Evolutionary conservation across 2,329 filamentous ascomycete species (phyloP).

Genomic region (Alternaria sp.): DNA sequence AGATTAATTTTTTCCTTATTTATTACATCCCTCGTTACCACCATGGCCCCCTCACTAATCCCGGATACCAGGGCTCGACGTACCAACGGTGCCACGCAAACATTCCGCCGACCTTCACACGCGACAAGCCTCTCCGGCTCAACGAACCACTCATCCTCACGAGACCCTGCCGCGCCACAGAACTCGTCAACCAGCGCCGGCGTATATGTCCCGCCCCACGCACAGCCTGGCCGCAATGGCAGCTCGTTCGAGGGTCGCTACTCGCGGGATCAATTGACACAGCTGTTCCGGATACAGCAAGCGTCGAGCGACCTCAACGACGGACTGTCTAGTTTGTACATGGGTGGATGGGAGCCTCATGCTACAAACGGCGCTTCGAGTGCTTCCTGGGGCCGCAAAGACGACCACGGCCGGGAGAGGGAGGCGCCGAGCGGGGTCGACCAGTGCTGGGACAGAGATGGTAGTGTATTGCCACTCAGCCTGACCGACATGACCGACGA

Average conservation of each 20-base stretch:
- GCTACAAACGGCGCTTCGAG: slow-evolving; percentile 67
- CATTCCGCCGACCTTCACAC: slow-evolving; percentile 69
- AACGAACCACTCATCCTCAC: slow-evolving; percentile 41
- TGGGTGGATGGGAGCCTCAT: slow-evolving; percentile 79
- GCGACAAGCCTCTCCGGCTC: slow-evolving; percentile 59
- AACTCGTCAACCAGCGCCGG: slow-evolving; percentile 50
- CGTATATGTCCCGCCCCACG: slow-evolving; percentile 68
- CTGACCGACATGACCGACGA: slow-evolving; percentile 74
- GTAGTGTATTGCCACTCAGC: slow-evolving; percentile 72
- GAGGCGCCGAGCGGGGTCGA: slow-evolving; percentile 81
- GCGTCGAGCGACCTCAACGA: slow-evolving; percentile 62
- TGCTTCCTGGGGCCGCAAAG: slow-evolving; percentile 75
- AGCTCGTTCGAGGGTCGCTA: slow-evolving; percentile 68
- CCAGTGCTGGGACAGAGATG: slow-evolving; percentile 84
- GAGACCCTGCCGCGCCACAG: slow-evolving; percentile 34
- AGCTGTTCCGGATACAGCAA: slow-evolving; percentile 69
- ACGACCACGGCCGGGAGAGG: slow-evolving; percentile 73
- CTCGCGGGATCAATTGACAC: slow-evolving; percentile 78
- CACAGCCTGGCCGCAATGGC: slow-evolving; percentile 63
- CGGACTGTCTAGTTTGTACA: slow-evolving; percentile 71
- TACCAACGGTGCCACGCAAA: slow-evolving; percentile 70
- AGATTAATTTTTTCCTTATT: slow-evolving; percentile 8
- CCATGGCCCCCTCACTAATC: slow-evolving; percentile 4
- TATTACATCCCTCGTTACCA: slow-evolving; percentile 15
- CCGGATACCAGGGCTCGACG: slow-evolving; percentile 62